Conservation (phyloP, 2,329 filamentous ascomycete species). For the Talaromyces verruculosus region DNA sequence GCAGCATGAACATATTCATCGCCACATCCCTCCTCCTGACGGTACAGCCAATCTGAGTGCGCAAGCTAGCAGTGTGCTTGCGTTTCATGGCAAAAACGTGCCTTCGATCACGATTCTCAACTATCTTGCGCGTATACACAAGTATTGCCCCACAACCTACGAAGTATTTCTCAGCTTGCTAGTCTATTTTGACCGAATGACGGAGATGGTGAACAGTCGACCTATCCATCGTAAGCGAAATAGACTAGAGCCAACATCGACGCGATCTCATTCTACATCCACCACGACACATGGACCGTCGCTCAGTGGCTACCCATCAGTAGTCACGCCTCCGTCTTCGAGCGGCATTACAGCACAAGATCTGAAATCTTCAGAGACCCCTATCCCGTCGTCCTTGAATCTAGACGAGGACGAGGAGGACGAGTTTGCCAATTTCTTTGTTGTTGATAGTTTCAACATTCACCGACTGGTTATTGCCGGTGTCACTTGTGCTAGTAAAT, state of each 20-base stretch:
- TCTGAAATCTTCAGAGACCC: constrained; percentile 31
- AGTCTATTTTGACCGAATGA: constrained; percentile 99
- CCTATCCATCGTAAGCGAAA: constrained; percentile 60
- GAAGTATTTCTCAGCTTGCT: constrained; percentile 94
- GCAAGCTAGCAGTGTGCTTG: constrained; percentile 73
- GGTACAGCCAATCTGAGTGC: constrained; percentile 59
- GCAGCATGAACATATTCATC: constrained; percentile 87
- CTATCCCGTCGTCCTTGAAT: constrained; percentile 36
- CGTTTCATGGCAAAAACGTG: constrained; percentile 97
- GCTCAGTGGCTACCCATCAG: constrained; percentile 29
- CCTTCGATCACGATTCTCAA: constrained; percentile 95
- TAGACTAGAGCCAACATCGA: constrained; percentile 29
- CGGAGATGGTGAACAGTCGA: constrained; percentile 84
- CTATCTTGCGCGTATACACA: constrained; percentile 94
- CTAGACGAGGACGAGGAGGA: constrained; percentile 50
- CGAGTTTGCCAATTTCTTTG: constrained; percentile 71
- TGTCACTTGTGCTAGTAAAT: constrained; percentile 97
- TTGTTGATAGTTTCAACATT: constrained; percentile 98
- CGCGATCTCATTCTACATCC: constrained; percentile 15
- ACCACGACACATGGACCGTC: constrained; percentile 23
- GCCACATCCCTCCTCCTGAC: constrained; percentile 64
- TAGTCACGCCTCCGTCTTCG: constrained; percentile 42
- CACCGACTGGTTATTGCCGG: constrained; percentile 94
- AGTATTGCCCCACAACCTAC: constrained; percentile 97
- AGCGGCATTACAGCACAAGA: constrained; percentile 38